Percentiles rank a stretch among this genome's conserved stretches.
phyloP scores from a whole-genome alignment of 371 early-diverging fungal species.

The Capillidium rhysosporum region DNA sequence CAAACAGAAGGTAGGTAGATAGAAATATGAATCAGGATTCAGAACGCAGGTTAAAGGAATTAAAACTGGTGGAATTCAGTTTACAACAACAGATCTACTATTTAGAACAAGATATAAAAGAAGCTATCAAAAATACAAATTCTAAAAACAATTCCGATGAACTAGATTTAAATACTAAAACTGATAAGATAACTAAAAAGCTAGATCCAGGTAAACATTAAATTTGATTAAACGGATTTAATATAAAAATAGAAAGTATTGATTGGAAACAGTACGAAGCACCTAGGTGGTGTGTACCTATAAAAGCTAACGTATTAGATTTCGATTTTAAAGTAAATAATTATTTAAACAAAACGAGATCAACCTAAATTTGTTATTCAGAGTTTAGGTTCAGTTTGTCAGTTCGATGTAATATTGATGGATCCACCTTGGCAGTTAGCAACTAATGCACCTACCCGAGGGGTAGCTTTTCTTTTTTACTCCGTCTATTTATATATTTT shows the following conservation, averaged over 20 bases:
- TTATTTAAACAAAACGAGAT: not conserved
- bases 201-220: not conserved
- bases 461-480: constrained; percentile 21
- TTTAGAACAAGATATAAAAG: no score
- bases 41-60: no score
- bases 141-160: no score
- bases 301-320: constrained; percentile 81
- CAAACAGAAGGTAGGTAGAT: no score
- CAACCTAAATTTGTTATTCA: no score
- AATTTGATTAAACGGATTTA: not conserved
- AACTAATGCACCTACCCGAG: constrained; percentile 83
- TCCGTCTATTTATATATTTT: not conserved
- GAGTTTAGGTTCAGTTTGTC: constrained; percentile 13
- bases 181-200: not conserved
- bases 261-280: constrained; percentile 71
- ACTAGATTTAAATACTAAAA: no score
- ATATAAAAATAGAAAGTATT: constrained; percentile 9
- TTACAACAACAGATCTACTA: no score
- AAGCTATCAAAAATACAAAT: no score
- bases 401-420: constrained; percentile 81
- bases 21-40: no score
- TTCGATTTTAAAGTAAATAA: constrained; percentile 72
- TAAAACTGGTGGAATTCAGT: no score
- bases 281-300: constrained; percentile 86
- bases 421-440: constrained; percentile 96